Evolutionary conservation across 768 basidiomycete genomes (phyloP).

Genomic region (Mycena venus): DNA sequence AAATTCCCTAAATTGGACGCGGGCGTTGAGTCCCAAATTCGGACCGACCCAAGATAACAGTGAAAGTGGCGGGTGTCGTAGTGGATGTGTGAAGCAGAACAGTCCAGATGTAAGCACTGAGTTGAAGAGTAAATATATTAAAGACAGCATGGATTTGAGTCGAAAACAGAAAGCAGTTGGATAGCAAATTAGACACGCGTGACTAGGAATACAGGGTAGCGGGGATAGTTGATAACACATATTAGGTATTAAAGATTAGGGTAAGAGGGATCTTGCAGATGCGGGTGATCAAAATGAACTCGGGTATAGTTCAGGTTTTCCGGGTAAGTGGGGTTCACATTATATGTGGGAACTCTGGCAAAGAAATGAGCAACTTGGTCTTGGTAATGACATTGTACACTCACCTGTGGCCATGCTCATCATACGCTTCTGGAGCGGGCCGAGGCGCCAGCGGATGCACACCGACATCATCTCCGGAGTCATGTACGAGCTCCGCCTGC

Average conservation of each 20-base stretch:
- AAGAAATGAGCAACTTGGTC: neutral
- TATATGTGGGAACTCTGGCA: neutral
- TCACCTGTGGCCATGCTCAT: neutral
- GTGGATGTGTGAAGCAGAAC: too few relatives aligned
- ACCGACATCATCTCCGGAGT: neutral
- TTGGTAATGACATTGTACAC: neutral
- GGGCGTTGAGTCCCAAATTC: neutral
- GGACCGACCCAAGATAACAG: neutral
- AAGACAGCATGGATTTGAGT: too few relatives aligned
- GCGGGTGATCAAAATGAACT: neutral
- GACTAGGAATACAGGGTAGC: neutral
- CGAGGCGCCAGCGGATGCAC: neutral
- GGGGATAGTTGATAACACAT: neutral
- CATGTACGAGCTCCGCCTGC: neutral
- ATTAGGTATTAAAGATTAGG: neutral
- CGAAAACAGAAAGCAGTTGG: neutral
- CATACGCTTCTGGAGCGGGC: neutral
- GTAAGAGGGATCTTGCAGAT: neutral
- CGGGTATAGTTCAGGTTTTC: neutral
- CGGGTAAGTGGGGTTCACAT: neutral
- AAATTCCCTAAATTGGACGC: conserved; percentile 7
- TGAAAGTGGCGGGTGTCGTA: too few relatives aligned
- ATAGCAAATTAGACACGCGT: neutral
- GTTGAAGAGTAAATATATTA: too few relatives aligned
- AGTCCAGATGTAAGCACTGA: too few relatives aligned